These are phyloP conservation scores for Annulohypoxylon maeteangense DNA, from an alignment of 495 filamentous ascomycete species.

Conservation along the genomic window DNA sequence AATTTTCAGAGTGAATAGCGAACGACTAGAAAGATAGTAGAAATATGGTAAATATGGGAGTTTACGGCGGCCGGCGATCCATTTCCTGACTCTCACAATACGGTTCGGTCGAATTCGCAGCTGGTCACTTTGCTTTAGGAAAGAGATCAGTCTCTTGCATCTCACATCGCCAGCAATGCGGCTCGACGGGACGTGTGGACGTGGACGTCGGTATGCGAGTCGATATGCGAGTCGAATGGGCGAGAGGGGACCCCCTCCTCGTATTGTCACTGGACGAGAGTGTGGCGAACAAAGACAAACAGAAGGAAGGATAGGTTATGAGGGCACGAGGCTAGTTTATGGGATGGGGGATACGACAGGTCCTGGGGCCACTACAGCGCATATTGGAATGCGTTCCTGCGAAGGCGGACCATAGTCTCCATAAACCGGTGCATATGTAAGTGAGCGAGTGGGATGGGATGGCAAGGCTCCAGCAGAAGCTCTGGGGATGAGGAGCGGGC, in stretches of 20 bases:
- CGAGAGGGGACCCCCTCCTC: constrained; percentile 15
- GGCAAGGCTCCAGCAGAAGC: constrained; percentile 20
- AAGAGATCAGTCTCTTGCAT: constrained; percentile 32
- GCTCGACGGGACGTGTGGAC: constrained; percentile 36
- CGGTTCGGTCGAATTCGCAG: constrained; percentile 18
- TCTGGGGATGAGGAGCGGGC: constrained; percentile 20
- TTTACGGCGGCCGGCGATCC: constrained; percentile 39
- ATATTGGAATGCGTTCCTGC: constrained; percentile 34
- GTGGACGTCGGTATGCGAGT: constrained; percentile 37
- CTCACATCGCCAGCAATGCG: constrained; percentile 51
- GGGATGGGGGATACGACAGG: constrained; percentile 25
- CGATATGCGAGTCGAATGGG: constrained; percentile 37
- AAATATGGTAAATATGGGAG: constrained; percentile 31
- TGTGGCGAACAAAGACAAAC: constrained; percentile 33
- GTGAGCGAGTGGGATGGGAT: constrained; percentile 26
- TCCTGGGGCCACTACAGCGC: constrained; percentile 32
- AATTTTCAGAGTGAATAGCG: constrained; percentile 23
- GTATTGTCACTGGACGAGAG: constrained; percentile 32
- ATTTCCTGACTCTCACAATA: constrained; percentile 30
- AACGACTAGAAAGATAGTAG: constrained; percentile 34
- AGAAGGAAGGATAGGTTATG: constrained; percentile 35
- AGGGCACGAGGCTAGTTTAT: constrained; percentile 36
- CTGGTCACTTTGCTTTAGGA: constrained; percentile 29
- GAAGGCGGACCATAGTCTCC: constrained; percentile 23
- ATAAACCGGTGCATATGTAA: constrained; percentile 29